Base-by-base conservation (phyloP, 2,329 filamentous ascomycete genomes). In the Paecilomyces dactylethromorphus region DNA sequence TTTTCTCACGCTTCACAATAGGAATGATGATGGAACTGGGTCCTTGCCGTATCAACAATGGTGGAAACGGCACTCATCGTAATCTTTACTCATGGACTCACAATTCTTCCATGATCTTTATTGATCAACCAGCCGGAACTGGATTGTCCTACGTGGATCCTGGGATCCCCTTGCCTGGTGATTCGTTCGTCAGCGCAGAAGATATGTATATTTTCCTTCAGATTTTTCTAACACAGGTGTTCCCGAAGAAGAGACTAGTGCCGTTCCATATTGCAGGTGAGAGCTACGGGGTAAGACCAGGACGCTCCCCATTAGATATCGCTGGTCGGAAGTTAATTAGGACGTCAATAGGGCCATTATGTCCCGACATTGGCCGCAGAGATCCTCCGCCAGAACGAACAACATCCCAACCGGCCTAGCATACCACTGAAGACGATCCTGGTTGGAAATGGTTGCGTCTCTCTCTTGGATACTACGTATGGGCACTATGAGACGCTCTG, bases 131-230 rank as follows among this genome's bases (percentile, higher is more conserved):
- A 1, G 67, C 62, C 11, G 64, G 59, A 21, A 65, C 66, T 2
- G 68, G 68, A 0, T 66, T 68, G 53, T 70, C 68, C 1, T 70
- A 70, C 26, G 39, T 66, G 10, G 67, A 69, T 45, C 61, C 53
- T n/a, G 59, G 55, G 24, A 60, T 54, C 22, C 57, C 63, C 10
- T n/a, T 66, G 15, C 63, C 64, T 2, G 64, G 61, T 2, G 71
- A 71, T 4, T 81, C 80, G 12, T 73, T 75, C 33, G 73, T 75
- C 0, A 77, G 76, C 12, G 78, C 79, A 1, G 69, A 73, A 52
- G 80, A 82, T 64, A 78, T 82, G 71, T 76, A 81, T 62, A 66
- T 74, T 35, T 82, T 82, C 60, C 67, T 82, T 55, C 78, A 80
- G 61, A 67, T 81, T 3, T 81, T 82, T 60, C 71, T 78, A 21